Conservation (phyloP, 2,329 filamentous ascomycete genomes). For the Cladophialophora immunda region DNA sequence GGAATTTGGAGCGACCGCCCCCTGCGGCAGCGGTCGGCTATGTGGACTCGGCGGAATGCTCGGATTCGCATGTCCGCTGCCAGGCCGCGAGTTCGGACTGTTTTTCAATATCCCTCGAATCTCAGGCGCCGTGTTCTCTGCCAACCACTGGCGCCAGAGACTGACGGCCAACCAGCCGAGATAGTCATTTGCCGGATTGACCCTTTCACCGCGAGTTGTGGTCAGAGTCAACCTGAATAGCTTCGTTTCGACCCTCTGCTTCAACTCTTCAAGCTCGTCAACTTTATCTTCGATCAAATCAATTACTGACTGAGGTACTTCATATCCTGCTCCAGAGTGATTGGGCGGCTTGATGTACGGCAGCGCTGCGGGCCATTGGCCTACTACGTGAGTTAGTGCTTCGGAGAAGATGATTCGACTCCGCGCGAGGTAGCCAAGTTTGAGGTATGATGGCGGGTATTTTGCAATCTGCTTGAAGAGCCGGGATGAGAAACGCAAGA, state of each 20-base stretch:
- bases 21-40: slow-evolving; percentile 9
- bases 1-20: slow-evolving; percentile 25
- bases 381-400: slow-evolving; percentile 90
- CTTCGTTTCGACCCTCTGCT: slow-evolving; percentile 79
- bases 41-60: slow-evolving; percentile 23
- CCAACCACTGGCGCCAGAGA: slow-evolving; percentile 91
- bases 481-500: slow-evolving; percentile 87
- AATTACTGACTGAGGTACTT: slow-evolving; percentile 77
- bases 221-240: slow-evolving; percentile 83
- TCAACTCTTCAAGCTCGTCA: slow-evolving; percentile 85
- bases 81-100: slow-evolving; percentile 31
- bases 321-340: slow-evolving; percentile 44
- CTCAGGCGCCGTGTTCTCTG: slow-evolving; percentile 83
- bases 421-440: slow-evolving; percentile 84
- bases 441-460: slow-evolving; percentile 91
- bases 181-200: slow-evolving; percentile 80
- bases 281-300: slow-evolving; percentile 95
- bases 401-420: slow-evolving; percentile 86
- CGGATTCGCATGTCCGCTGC: slow-evolving; percentile 25
- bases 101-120: slow-evolving; percentile 60
- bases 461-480: slow-evolving; percentile 97
- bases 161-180: slow-evolving; percentile 89
- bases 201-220: slow-evolving; percentile 81
- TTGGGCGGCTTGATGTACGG: slow-evolving; percentile 72
- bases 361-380: slow-evolving; percentile 87